Evolutionary conservation across 257 asterid genomes (phyloP).

Genomic region (Solanum tarapatanum): DNA sequence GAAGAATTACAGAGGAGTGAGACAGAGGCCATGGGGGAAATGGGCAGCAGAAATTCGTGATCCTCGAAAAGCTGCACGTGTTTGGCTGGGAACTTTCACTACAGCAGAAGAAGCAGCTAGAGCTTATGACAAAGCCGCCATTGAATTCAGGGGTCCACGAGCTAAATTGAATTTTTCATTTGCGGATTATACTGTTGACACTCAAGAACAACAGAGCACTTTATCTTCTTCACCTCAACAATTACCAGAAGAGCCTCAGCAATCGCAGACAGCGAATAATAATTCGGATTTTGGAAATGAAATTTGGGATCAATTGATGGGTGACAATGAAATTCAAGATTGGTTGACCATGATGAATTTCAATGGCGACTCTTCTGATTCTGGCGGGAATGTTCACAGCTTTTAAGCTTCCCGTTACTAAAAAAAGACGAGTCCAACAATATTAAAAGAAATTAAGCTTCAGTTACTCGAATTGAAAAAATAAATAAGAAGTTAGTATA

Average conservation of each 20-base stretch:
- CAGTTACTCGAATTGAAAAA: neutral
- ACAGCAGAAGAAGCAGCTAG: conserved; percentile 83
- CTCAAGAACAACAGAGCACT: conserved; percentile 4
- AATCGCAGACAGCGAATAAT: neutral
- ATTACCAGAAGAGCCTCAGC: neutral
- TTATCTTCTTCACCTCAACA: conserved; percentile 1
- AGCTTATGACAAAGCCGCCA: conserved; percentile 76
- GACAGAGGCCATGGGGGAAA: conserved; percentile 95
- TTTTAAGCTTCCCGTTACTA: neutral
- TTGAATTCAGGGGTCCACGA: conserved; percentile 80
- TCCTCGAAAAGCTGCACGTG: conserved; percentile 72
- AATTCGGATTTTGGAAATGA: neutral
- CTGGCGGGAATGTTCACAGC: conserved; percentile 31
- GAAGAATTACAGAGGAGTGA: conserved; percentile 81
- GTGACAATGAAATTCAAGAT: conserved; percentile 39
- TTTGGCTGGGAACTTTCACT: conserved; percentile 84
- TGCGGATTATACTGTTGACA: conserved; percentile 35
- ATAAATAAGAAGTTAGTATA: neutral
- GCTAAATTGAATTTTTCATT: conserved; percentile 79
- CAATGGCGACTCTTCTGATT: conserved; percentile 40
- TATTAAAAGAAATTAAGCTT: neutral
- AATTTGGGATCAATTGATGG: conserved; percentile 5
- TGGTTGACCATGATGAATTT: conserved; percentile 66
- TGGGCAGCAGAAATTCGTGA: conserved; percentile 94
- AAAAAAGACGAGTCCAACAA: neutral